Evolutionary conservation across 768 basidiomycete genomes (phyloP).

Genomic region (Lentinula guzmanii): DNA sequence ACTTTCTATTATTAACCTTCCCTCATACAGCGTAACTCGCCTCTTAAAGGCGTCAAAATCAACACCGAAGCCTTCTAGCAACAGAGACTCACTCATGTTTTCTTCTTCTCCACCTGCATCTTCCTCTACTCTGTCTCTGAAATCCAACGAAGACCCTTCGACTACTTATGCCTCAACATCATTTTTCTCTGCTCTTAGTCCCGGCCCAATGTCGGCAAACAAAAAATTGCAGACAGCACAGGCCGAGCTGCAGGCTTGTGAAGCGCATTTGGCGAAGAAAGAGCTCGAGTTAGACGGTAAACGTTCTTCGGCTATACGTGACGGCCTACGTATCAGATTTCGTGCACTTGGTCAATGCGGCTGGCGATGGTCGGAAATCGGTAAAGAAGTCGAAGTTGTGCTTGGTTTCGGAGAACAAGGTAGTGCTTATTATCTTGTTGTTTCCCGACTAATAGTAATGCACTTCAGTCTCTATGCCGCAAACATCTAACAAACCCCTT

Average conservation of each 20-base stretch:
- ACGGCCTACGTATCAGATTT: constrained; percentile 59
- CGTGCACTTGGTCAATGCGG: constrained; percentile 66
- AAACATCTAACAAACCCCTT: constrained; percentile 18
- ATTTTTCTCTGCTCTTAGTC: not conserved
- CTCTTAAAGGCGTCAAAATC: constrained; percentile 73
- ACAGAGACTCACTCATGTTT: constrained; percentile 30
- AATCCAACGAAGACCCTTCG: constrained; percentile 17
- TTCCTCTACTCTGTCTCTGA: constrained; percentile 36
- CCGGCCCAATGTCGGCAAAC: constrained; percentile 11
- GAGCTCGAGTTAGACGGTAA: constrained; percentile 55
- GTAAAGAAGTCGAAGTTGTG: constrained; percentile 48
- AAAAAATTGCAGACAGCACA: constrained; percentile 62
- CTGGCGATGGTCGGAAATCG: constrained; percentile 61
- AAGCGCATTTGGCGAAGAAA: constrained; percentile 63
- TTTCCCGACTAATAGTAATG: not conserved
- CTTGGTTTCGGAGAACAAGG: constrained; percentile 16
- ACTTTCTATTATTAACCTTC: not conserved
- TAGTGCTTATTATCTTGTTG: not conserved
- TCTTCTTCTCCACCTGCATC: constrained; percentile 24
- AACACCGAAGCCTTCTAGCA: constrained; percentile 31
- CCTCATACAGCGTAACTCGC: constrained; percentile 55
- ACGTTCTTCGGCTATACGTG: constrained; percentile 49
- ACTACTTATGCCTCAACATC: constrained; percentile 6
- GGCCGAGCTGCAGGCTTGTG: constrained; percentile 77
- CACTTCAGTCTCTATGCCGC: not conserved